Percentiles rank a stretch among this genome's conserved stretches.
Conservation (phyloP, 2,329 filamentous ascomycete species). For the Sporothrix humicola region DNA sequence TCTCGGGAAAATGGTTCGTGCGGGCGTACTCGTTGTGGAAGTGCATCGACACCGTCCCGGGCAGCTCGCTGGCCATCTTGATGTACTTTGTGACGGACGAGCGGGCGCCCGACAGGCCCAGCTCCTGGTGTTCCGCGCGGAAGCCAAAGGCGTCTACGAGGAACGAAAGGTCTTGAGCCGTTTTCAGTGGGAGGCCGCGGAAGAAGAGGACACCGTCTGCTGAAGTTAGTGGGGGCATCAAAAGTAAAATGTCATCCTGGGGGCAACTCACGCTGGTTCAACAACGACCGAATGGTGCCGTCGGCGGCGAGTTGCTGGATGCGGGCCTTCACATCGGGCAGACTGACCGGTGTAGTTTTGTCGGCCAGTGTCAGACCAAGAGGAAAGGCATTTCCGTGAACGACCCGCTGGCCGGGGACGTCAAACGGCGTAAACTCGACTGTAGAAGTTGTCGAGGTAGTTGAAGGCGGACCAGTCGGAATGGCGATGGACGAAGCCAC, state of each 20-base stretch:
- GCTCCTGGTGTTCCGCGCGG: conserved; percentile 12
- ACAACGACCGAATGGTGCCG: conserved; percentile 7
- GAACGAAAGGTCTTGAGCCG: conserved; percentile 39
- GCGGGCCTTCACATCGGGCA: neutral
- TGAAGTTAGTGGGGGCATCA: neutral
- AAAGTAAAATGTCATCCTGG: neutral
- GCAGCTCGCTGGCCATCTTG: conserved; percentile 41
- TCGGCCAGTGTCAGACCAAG: neutral
- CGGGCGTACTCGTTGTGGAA: conserved; percentile 42
- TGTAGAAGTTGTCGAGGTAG: neutral
- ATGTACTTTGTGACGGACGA: conserved; percentile 25
- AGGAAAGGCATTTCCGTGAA: conserved; percentile 18
- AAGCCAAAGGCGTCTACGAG: conserved; percentile 43
- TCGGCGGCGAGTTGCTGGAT: conserved; percentile 12
- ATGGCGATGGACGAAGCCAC: neutral
- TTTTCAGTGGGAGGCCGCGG: conserved; percentile 38
- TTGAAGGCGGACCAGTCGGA: neutral
- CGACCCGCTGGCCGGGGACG: neutral
- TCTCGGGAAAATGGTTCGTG: conserved; percentile 41
- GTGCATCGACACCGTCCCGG: conserved; percentile 40
- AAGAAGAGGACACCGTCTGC: conserved; percentile 41
- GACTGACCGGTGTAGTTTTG: neutral
- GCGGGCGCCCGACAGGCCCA: conserved; percentile 40
- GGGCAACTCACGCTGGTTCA: conserved; percentile 6
- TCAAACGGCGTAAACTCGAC: conserved; percentile 22